Evolutionary conservation across 495 filamentous ascomycete species (phyloP), one percentile per base, ranked within the genome.

Genomic region (Rhypophila decipiens): DNA sequence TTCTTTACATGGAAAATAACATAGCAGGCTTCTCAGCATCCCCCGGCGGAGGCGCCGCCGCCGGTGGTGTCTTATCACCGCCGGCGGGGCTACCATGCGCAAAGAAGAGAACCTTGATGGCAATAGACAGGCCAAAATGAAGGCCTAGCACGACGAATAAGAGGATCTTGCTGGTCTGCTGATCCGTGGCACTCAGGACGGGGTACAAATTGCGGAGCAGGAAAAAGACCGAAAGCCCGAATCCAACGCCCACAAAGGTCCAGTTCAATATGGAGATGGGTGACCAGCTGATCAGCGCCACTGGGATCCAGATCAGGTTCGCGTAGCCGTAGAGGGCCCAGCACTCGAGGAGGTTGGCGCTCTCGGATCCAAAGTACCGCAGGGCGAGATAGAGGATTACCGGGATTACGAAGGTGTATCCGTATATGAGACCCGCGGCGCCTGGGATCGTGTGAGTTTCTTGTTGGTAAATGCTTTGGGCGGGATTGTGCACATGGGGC

Each of bases 81-180:
- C 46, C 18, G 43, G 41, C 24, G 3, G 83, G 83, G 65, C 85
- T 88, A 31, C 74, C 82, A 43, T 86, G 79, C 67, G 90, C 90
- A 71, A 98, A 98, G 77, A 97, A 97, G 12, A 95, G 69, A 48
- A 96, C 79, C 75, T 96, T 96, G 66, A 98, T 97, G 3, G 91
- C 84, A 58, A 97, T 76, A 5, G 91, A 82, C 55, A 98, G 69
- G 12, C 83, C 94, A 17, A 88, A 84, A 70, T 98, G 93, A 52
- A 96, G 71, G 19, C 74, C 75, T 31, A 97, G 77, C 39, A 97
- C 89, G 41, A 89, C 69, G 34, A 96, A 75, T 50, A 98, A 73
- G 46, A 98, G 68, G 46, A 90, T 76, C 72, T 90, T 93, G 63
- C 88, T 91, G 13, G 88, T 88, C 72, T 94, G 88, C 40, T 82